These are phyloP conservation scores for Cladosporium sp. DNA, from an alignment of 2,329 filamentous ascomycete species.

Conservation along the genomic window DNA sequence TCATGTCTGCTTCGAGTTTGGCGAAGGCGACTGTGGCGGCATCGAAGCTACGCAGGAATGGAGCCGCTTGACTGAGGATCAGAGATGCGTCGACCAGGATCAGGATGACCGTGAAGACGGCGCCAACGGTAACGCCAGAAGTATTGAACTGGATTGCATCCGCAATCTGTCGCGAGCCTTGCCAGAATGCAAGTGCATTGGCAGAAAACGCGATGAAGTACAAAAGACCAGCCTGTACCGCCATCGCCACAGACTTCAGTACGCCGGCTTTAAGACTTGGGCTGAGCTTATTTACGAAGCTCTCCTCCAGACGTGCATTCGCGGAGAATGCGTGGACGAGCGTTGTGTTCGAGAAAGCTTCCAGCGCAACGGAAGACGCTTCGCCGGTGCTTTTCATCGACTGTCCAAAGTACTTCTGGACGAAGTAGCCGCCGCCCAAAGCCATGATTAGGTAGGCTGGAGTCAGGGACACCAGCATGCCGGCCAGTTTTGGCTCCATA, in stretches of 20 bases:
- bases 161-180: slow-evolving; percentile 43
- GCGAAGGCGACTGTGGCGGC: slow-evolving; percentile 55
- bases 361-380: slow-evolving; percentile 46
- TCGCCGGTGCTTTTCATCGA: slow-evolving; percentile 56
- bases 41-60: slow-evolving; percentile 52
- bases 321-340: slow-evolving; percentile 49
- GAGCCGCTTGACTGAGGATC: slow-evolving; percentile 48
- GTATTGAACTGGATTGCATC: slow-evolving; percentile 31
- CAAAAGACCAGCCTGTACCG: slow-evolving; percentile 44
- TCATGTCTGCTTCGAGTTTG: slow-evolving; percentile 60
- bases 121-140: slow-evolving; percentile 29
- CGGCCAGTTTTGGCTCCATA: slow-evolving; percentile 55
- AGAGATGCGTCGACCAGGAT: slow-evolving; percentile 52
- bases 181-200: slow-evolving; percentile 46
- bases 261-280: slow-evolving; percentile 46
- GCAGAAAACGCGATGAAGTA: slow-evolving; percentile 46
- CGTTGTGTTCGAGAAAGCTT: slow-evolving; percentile 55
- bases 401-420: slow-evolving; percentile 52
- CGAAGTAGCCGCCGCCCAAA: slow-evolving; percentile 55
- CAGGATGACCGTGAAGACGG: slow-evolving; percentile 39
- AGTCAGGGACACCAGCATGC: slow-evolving; percentile 63
- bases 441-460: slow-evolving; percentile 64
- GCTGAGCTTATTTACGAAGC: slow-evolving; percentile 46
- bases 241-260: slow-evolving; percentile 47
- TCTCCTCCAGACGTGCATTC: slow-evolving; percentile 43